phyloP scores from a whole-genome alignment of 208 protist species.

The Crithidia bombi region DNA sequence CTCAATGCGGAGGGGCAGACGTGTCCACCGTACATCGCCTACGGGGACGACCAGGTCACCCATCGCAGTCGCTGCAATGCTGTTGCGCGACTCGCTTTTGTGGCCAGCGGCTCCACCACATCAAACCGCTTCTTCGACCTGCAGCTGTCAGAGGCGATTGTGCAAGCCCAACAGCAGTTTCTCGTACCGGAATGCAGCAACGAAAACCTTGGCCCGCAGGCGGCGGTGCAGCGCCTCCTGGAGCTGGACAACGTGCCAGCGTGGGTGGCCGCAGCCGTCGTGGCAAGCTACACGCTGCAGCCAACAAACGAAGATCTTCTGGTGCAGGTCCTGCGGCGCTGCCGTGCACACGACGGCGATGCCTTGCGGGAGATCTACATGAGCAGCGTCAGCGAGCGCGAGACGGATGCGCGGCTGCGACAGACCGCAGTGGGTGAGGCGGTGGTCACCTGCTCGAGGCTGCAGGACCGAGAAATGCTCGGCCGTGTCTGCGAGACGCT shows the following conservation, averaged over 20 bases:
- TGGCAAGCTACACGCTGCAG: constrained; percentile 44
- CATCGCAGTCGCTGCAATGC: constrained; percentile 67
- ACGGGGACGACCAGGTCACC: constrained; percentile 52
- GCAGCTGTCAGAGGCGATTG: constrained; percentile 47
- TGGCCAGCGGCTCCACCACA: constrained; percentile 44
- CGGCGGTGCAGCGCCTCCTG: constrained; percentile 67
- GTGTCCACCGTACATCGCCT: constrained; percentile 39
- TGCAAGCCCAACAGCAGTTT: constrained; percentile 52
- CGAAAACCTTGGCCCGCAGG: constrained; percentile 51
- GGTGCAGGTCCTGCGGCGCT: constrained; percentile 70
- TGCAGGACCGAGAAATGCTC: constrained; percentile 41
- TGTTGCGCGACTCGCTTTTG: constrained; percentile 61
- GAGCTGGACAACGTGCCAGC: constrained; percentile 48
- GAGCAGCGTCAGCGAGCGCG: constrained; percentile 68
- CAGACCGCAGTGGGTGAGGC: constrained; percentile 60
- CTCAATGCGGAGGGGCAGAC: constrained; percentile 53
- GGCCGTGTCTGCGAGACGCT: constrained; percentile 50
- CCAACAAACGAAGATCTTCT: constrained; percentile 60
- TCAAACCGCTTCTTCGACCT: constrained; percentile 42
- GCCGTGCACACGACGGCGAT: constrained; percentile 57
- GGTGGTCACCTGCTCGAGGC: constrained; percentile 31
- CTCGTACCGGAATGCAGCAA: constrained; percentile 43
- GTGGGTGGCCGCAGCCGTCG: constrained; percentile 65
- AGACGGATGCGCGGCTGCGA: constrained; percentile 46
- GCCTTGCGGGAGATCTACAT: constrained; percentile 34